Evolutionary conservation across 2,329 filamentous ascomycete species (phyloP), one percentile per base, ranked within the genome.

Genomic region (Penicillium sp.): DNA sequence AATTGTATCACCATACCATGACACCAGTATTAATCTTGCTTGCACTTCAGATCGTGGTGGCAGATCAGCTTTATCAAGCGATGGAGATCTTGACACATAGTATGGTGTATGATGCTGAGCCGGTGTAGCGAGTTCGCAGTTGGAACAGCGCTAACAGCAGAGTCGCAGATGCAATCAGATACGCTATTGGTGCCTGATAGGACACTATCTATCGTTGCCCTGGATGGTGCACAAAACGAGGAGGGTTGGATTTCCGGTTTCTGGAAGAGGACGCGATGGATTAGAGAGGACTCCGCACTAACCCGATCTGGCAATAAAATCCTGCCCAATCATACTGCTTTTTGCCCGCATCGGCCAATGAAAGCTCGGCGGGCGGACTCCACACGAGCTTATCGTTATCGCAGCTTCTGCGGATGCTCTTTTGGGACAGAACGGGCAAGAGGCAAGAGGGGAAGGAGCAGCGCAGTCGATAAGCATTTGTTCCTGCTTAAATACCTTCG

Each of bases 311-410:
- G 57, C 11, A 59, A 52, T 43, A 14, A 30, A 47, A 56, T 55
- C 52, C 57, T n/a, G 57, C 14, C 57, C 57, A 59, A 51, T 56
- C 40, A 52, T 23, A 45, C 6, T 11, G 3, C 14, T 26, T 5
- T 7, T 8, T 18, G 6, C 43, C 16, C 43, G 18, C 9, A 28
- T 28, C 18, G 28, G 52, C 52, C 43, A 28, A 55, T 48, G 43
- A 47, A 11, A n/a, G 7, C 38, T 24, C 42, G 38, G 8, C 3
- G 7, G 20, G 30, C 3, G 9, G 3, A 18, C 18, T 26, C 52
- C 57, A 43, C 53, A 56, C 47, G 24, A 59, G 52, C 52, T 59
- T 59, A 56, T 59, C 57, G 57, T 57, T 57, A 57, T 57, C 55
- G 48, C 38, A 47, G 52, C 8, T 55, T 46, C 52, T 26, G 26